Evolutionary conservation across 208 protist species (phyloP), one percentile per base, ranked within the genome.

Genomic region (Acanthamoeba comandoni): DNA sequence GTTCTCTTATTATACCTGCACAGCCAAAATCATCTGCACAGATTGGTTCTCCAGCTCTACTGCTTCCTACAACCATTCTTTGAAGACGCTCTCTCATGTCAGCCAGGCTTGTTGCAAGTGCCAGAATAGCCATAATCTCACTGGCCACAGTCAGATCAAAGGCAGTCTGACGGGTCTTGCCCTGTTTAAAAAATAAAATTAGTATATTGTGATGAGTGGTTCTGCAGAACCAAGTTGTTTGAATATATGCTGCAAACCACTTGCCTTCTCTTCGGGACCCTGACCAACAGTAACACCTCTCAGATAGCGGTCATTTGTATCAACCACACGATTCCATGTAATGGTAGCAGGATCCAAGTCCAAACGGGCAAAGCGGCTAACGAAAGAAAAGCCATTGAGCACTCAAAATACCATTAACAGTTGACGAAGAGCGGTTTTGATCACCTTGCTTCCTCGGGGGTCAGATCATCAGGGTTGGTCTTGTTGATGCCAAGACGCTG

Each of bases 41-140:
- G 35, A 91, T 57, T 26, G 84, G 84, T 29, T 91, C 52, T 24
- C 60, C 84, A 19, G 35, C 49, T 48, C 22, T n/a, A 43, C 96
- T 71, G 97, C 96, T 22, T 97, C 85, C 92, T 49, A 94, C 79
- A 19, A 94, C 93, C 91, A 96, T 96, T 26, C 57, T 77, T 24
- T 93, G 92, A 0, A 97, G 80, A 24, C 96, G 96, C 87, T 96
- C 93, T 60, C 98, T 96, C 97, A 99, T 97, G 95, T 99, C 98
- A 2, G 35, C 91, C 22, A 99, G 93, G 89, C 95, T 87, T 29
- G 95, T 97, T 11, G 97, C 94, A 17, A 99, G 96, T 9, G 98
- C 98, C 49, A 99, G 93, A 53, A 99, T 97, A 26, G 98, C 98
- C 98, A 99, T 99, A 88, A 98, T 96, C 95, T 99, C 98, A 22